Base-by-base conservation (phyloP, 2,329 filamentous ascomycete species). In the Stachybotrys elegans region DNA sequence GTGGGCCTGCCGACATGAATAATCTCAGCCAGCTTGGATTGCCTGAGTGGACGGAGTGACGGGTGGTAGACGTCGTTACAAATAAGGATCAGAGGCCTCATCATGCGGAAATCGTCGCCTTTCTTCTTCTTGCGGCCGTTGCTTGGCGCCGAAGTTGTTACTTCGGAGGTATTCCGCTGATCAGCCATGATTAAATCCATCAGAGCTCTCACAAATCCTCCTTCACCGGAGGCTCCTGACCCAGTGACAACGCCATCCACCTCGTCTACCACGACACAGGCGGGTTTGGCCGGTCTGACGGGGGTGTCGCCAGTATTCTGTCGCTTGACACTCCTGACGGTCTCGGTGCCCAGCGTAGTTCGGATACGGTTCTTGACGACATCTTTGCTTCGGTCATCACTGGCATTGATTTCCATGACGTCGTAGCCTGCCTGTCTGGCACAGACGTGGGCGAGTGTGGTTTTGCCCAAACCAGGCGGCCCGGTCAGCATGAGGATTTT, bases 41-140 rank as follows among this genome's bases (percentile, higher is more conserved):
- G 86, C n/a, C 93, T 82, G 7, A 98, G 72, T 0, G 88, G 90
- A 22, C 90, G 80, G 32, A 98, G 75, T 17, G 91, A 88, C 4
- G 92, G 84, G 54, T 95, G 90, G 58, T 98, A 98, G 1, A 97
- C 82, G 62, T 98, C 94, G 57, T 98, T 98, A 71, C 93, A 98
- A 54, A 98, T 93, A 39, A 98, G 73, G 41, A 98, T 89, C 22
- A 98, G 72, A 0, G 93, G 93, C 37, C 93, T 78, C 67, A 95
- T 79, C 49, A 96, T 77, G 34, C 86, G 80, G 60, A 98, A 98
- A 46, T 84, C 85, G 57, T 97, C 92, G 0, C 84, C 84, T 60
- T 89, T 92, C 63, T 79, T 88, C 65, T 82, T 87, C 52, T 73
- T 79, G 13, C 51, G 54, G 19, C 45, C 46, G 6, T 49, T 49